These are phyloP conservation scores for Neurospora africana DNA, from an alignment of 495 filamentous ascomycete species.

Conservation along the genomic window DNA sequence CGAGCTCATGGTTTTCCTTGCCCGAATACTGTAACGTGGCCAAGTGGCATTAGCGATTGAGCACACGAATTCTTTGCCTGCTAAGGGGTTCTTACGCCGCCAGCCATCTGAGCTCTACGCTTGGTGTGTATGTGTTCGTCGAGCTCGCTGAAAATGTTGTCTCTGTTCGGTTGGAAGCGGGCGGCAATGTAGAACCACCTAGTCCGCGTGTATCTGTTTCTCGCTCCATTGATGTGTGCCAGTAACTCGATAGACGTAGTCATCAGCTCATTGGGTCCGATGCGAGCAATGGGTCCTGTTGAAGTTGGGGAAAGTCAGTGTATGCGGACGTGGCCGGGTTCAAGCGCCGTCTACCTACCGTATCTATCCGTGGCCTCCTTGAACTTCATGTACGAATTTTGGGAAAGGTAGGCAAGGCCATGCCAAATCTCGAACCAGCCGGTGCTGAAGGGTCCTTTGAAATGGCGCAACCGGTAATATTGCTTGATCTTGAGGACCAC, in stretches of 20 bases:
- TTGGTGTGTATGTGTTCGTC: slow-evolving; percentile 22
- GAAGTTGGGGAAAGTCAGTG: background rate
- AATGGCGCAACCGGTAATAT: slow-evolving; percentile 5
- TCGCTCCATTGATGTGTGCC: slow-evolving; percentile 23
- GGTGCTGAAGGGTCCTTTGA: slow-evolving; percentile 8
- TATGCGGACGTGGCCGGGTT: background rate
- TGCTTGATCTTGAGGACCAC: slow-evolving; percentile 4
- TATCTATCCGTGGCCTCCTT: slow-evolving; percentile 4
- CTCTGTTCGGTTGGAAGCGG: slow-evolving; percentile 19
- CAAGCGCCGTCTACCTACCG: background rate
- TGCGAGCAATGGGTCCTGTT: slow-evolving; percentile 25
- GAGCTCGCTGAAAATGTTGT: slow-evolving; percentile 26
- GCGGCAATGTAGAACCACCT: slow-evolving; percentile 20
- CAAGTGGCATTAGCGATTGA: background rate
- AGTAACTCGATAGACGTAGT: slow-evolving; percentile 26
- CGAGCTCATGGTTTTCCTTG: slow-evolving; percentile 29
- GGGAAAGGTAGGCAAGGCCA: slow-evolving; percentile 3
- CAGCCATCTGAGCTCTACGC: slow-evolving; percentile 23
- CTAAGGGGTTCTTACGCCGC: slow-evolving; percentile 24
- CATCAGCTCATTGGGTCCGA: slow-evolving; percentile 33
- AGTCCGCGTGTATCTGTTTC: slow-evolving; percentile 21
- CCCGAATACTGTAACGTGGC: slow-evolving; percentile 27
- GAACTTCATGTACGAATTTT: slow-evolving; percentile 7
- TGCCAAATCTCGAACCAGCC: slow-evolving; percentile 7
- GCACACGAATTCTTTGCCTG: background rate